A percentile compares a stretch with the other conserved stretches of the same genome.
Conservation (phyloP, 805 yeast species). For the Candida multigemmis region DNA sequence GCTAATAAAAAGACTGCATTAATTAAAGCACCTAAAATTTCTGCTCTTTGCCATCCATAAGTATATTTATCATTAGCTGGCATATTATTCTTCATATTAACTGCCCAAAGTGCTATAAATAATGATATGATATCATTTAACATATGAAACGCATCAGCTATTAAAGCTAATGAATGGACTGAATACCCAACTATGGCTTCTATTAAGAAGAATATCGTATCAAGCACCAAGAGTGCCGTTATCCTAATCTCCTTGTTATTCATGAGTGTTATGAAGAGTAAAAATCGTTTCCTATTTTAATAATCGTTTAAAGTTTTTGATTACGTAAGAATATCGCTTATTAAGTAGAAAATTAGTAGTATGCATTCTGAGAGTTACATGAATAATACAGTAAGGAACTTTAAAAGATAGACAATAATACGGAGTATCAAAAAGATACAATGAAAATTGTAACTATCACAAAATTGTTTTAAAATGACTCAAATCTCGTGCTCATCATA, state of each 20-base stretch:
- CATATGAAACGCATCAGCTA: conserved; percentile 98
- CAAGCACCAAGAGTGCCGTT: conserved; percentile 59
- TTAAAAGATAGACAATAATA: no score
- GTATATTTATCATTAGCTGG: conserved; percentile 85
- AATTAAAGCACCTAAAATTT: conserved; percentile 87
- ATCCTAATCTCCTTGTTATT: conserved; percentile 64
- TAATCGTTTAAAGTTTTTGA: no score
- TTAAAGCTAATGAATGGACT: conserved; percentile 87
- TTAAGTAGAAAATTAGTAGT: no score
- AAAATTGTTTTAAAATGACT: background rate
- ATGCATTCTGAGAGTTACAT: no score
- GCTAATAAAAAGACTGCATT: conserved; percentile 92
- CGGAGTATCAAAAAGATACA: no score
- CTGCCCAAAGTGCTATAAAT: conserved; percentile 93
- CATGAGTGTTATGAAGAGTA: conserved; percentile 8
- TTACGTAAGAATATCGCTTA: no score
- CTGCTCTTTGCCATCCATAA: conserved; percentile 98
- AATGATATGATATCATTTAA: conserved; percentile 87
- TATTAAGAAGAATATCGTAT: conserved; percentile 73
- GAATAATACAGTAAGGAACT: no score
- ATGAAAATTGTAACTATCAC: no score
- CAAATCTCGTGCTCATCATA: background rate
- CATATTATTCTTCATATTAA: conserved; percentile 71
- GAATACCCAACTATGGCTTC: conserved; percentile 84
- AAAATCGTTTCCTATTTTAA: no score